Base-by-base conservation (phyloP, 106 monocot species). In the Allium cepa region DNA sequence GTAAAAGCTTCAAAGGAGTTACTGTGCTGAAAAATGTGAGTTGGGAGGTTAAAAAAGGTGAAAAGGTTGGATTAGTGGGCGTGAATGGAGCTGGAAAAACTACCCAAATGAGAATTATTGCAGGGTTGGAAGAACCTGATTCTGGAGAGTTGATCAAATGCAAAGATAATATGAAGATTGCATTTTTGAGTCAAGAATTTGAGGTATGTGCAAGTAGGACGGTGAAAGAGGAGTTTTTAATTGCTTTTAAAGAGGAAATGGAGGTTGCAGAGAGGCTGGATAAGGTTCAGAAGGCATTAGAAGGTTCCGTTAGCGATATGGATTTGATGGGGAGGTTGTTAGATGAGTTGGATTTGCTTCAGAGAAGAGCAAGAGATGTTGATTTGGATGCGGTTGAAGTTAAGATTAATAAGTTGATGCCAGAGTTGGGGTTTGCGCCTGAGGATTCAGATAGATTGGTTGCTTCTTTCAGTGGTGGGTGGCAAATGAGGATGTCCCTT, bases 401-500 rank as follows among this genome's bases (percentile, higher is more conserved):
- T 46, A 99, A 85, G 82, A 87, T 99, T 15, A 90, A 67, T 74
- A 99, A 85, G 75, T 49, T 99, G 67, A 93, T 99, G 99, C 99
- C 93, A 0, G 93, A 87, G 69, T 77, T 99, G 14, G 92, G 92
- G 57, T 99, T 99, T 69, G 16, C 71, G 0, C 81, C 83, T 0
- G 99, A 93, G 81, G 99, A 93, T 67, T 75, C 84, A n/a, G 99
- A 99, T 57, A 71, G 93, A 58, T 76, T 99, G 18, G 99, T 99
- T 26, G 88, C 92, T 2, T 99, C 99, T 7, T 99, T 93, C 50
- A 93, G 99, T 65, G 78, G 99, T 12, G 92, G 99, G 26, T 99
- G 93, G 99, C 92, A 93, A 79, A 93, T 99, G 99, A 92, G 99
- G 75, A 93, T 99, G 80, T 90, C 84, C 50, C 90, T 99, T 18